Base-by-base conservation (phyloP, 768 basidiomycete genomes). In the Pholiota microspora region DNA sequence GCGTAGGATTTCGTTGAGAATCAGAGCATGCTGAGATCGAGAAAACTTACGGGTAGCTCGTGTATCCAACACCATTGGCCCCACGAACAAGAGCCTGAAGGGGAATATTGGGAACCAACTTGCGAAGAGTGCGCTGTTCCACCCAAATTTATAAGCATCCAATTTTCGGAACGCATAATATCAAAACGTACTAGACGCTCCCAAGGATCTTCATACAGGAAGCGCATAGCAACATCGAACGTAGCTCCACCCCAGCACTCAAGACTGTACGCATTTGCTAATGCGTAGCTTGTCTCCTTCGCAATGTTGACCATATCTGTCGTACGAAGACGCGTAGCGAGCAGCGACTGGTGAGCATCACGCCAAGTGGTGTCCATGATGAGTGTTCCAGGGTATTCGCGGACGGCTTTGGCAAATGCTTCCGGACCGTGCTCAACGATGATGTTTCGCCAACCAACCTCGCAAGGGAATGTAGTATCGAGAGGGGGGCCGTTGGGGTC, bases 361-460 rank as follows among this genome's bases (percentile, higher is more conserved):
- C 97, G 91, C 96, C 97, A 98, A 1, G 96, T 98, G 25, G 96
- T 98, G 73, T 99, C 92, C 93, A 94, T 94, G 73, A 97, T 95
- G 58, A 98, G 81, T 52, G 85, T 87, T 53, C 97, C 97, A 49
- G 92, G 92, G 73, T 99, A 98, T 59, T 88, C 89, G 63, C 97
- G 88, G 53, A 98, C 93, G 35, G 97, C 97, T 75, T 94, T 97
- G 48, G 97, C 97, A 67, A 99, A 99, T 1, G 92, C 97, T 71
- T 94, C 97, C 9, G 97, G 97, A 21, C 97, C 97, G 56, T 97
- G 81, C 71, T 98, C 93, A 61, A 97, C 89, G 69, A 99, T 97
- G 71, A 99, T 97, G 75, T 96, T 97, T 58, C 97, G 86, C 97
- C 97, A 99, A 54, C 97, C 97, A 23, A 82, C 75, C 59, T 86